Evolutionary conservation across 306 rosid species (phyloP), one percentile per base, ranked within the genome.

Genomic region (Medicago arabica): DNA sequence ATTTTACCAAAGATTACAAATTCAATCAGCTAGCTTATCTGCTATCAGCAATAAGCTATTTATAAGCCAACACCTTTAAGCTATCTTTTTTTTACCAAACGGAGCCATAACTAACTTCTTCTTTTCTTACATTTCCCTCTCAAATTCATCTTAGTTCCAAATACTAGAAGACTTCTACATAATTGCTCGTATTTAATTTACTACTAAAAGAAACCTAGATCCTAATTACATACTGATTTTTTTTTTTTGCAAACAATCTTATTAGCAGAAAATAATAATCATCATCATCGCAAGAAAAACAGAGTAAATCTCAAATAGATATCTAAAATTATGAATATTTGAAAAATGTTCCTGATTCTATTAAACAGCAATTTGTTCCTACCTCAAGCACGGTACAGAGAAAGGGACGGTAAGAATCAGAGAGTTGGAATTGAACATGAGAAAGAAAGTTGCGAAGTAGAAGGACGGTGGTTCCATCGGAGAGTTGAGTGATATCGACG

Each of bases 351-450:
- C 7, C 38, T 7, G 38, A 34, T 34, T 34, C 38, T 31, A 31
- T 31, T 31, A 31, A 31, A 31, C 28, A 23, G 1, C 2, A 23
- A 23, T 1, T 23, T 31, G 36, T 5, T 31, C 2, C 16, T 86
- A 91, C 98, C 97, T 90, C 97, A 4, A 92, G 89, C 63, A 90
- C 69, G 3, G 89, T 64, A 74, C 87, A 84, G 25, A 92, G 75
- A 79, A 83, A 75, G 0, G 93, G 93, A 84, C 79, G 77, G 83
- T 72, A 84, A 21, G 64, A 86, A 61, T 83, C 85, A 50, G 86
- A 77, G 25, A 87, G 78, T 11, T 87, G 86, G 17, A 82, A 50
- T 1, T 86, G 81, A 69, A 47, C 79, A 40, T 79, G 82, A 58
- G 85, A 78, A 73, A 77, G 70, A 25, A 79, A 73, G 73, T 89